Base-by-base conservation (phyloP, 345 rosid species). In the Turnera subulata region DNA sequence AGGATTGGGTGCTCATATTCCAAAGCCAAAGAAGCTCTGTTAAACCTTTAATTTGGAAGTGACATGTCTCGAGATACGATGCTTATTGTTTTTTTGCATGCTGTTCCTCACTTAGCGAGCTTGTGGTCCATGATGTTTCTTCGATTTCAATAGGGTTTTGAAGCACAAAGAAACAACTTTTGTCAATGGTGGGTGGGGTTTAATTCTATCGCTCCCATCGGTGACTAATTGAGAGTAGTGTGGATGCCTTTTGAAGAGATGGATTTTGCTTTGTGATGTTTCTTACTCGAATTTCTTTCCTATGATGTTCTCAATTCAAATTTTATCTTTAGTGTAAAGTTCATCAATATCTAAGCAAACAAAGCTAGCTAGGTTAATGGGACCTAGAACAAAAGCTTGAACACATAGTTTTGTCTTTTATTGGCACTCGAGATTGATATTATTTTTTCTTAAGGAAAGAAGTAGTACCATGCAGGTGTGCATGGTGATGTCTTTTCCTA, bases 291-390 rank as follows among this genome's bases (percentile, higher is more conserved):
- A 55, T 55, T n/a, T 22, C 63, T 63, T 63, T 66, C 35, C 26
- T 50, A 19, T 55, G 45, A 67, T 57, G 64, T 66, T 56, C 50
- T 23, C 50, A 38, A 56, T 25, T 43, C 39, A 25, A 53, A 15
- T 63, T 54, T 20, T 11, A 45, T 32, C 44, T 56, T 61, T 62
- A 7, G 16, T 38, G 44, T 64, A 68, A 64, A 64, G 78, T 68
- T 73, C 73, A 64, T 48, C 67, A 20, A 64, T 60, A 55, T 73
- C 73, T 25, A 64, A 32, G 67, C 22, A 17, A 26, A 56, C 49
- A 33, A 50, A 58, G 47, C 49, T 59, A 56, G 60, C n/a, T n/a
- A n/a, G n/a, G n/a, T n/a, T n/a, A n/a, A n/a, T n/a, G n/a, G 35
- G 35, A 29, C 35, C 35, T 29, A 3, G 35, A 29, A 29, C 5